Evolutionary conservation across 352 stramenopile species (phyloP).

Genomic region (Phytophthora tubulina): DNA sequence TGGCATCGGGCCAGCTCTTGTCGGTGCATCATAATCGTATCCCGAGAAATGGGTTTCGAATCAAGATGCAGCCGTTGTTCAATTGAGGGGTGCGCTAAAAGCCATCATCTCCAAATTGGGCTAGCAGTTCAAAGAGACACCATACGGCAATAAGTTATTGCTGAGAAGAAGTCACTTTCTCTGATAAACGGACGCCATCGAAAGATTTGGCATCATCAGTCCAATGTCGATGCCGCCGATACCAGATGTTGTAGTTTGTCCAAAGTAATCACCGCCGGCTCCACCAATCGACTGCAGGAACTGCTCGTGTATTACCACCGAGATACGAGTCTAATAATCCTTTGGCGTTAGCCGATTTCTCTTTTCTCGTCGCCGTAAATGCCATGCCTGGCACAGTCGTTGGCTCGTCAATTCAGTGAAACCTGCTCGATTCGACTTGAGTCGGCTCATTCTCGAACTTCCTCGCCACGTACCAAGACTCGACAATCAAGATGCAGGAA

Average conservation of each 20-base stretch:
- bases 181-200: background rate
- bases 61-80: too few species aligned
- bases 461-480: constrained; percentile 10
- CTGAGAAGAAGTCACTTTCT: too few species aligned
- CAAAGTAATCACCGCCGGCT: constrained; percentile 18
- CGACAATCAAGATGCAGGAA: constrained; percentile 18
- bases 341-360: constrained; percentile 11
- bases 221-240: constrained; percentile 1
- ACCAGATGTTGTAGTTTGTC: constrained; percentile 1
- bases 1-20: too few species aligned
- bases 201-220: constrained; percentile 13
- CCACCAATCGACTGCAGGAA: constrained; percentile 7
- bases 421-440: background rate
- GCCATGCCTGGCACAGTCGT: constrained; percentile 5
- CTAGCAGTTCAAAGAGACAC: too few species aligned
- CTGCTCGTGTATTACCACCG: constrained; percentile 7
- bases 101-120: too few species aligned
- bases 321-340: background rate
- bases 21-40: too few species aligned
- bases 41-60: too few species aligned
- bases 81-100: too few species aligned
- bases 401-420: background rate
- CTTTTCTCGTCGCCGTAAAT: background rate
- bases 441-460: constrained; percentile 22
- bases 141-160: too few species aligned